Conservation (phyloP, 768 basidiomycete species). For the Amanita exitialis region DNA sequence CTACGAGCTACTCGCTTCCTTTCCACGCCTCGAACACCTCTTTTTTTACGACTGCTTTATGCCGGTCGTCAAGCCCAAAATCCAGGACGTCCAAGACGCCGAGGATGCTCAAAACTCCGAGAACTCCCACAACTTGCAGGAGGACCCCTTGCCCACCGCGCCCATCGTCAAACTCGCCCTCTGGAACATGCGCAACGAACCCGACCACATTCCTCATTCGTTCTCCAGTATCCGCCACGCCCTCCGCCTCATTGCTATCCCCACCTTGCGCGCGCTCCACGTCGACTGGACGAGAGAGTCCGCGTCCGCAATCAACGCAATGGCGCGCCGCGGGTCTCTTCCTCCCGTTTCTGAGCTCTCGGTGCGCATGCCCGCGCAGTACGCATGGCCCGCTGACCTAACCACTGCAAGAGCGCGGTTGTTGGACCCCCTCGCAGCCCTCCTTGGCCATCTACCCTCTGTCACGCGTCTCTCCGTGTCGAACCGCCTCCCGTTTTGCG, state of each 20-base stretch:
- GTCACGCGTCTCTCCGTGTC: constrained; percentile 10
- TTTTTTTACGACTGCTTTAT: constrained; percentile 29
- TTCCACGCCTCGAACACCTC: constrained; percentile 27
- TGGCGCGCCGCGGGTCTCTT: not conserved
- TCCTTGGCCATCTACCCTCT: constrained; percentile 9
- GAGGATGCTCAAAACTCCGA: too few species aligned
- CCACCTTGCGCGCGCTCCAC: constrained; percentile 27
- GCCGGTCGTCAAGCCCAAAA: constrained; percentile 12
- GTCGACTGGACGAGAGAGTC: constrained; percentile 30
- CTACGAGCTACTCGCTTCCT: constrained; percentile 23
- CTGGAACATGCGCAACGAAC: constrained; percentile 22
- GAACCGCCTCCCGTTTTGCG: constrained; percentile 10
- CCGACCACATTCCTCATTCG: constrained; percentile 1
- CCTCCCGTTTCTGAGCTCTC: constrained; percentile 11
- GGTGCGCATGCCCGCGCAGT: constrained; percentile 13
- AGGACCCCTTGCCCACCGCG: constrained; percentile 8
- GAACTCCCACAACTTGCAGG: too few species aligned
- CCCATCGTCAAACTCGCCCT: constrained; percentile 34
- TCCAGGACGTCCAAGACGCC: constrained; percentile 15
- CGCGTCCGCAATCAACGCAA: constrained; percentile 18
- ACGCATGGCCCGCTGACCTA: constrained; percentile 12
- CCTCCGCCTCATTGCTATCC: constrained; percentile 23
- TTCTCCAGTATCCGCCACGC: constrained; percentile 8
- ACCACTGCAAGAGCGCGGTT: constrained; percentile 5
- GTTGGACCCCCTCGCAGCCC: constrained; percentile 11